These are phyloP conservation scores for Hypoxylon lienhwacheense DNA, from an alignment of 495 filamentous ascomycete species.

Conservation along the genomic window DNA sequence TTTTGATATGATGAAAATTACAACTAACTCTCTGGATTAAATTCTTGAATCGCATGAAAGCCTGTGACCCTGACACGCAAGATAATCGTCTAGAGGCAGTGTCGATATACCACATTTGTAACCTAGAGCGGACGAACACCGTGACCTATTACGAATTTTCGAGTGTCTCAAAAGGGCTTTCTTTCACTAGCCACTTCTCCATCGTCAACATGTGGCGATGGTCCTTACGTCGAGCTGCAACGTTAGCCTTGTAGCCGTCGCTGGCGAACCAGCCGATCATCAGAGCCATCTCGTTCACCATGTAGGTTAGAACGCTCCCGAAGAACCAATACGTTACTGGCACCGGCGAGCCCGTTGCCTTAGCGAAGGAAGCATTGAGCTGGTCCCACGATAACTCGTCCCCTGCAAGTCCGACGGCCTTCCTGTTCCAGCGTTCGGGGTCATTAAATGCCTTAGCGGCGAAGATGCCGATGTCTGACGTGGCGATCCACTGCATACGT, in stretches of 20 bases:
- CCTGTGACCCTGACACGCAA: too few species aligned
- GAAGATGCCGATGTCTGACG: conserved; percentile 65
- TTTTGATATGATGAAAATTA: too few species aligned
- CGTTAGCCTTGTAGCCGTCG: conserved; percentile 49
- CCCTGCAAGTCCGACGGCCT: conserved; percentile 48
- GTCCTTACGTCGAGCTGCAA: conserved; percentile 42
- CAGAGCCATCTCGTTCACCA: conserved; percentile 44
- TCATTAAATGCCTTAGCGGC: conserved; percentile 59
- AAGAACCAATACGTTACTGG: conserved; percentile 45
- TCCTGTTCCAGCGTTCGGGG: conserved; percentile 42
- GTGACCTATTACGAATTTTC: conserved; percentile 1
- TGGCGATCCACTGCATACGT: conserved; percentile 59
- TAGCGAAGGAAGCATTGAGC: conserved; percentile 42
- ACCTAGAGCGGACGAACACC: not conserved
- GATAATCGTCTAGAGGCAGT: too few species aligned
- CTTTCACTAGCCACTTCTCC: conserved; percentile 44
- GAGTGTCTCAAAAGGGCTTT: conserved; percentile 43
- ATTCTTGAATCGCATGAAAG: not conserved
- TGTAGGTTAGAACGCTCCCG: conserved; percentile 43
- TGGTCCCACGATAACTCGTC: conserved; percentile 50
- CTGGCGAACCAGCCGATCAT: conserved; percentile 54
- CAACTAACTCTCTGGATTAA: not conserved
- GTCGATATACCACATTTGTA: not conserved
- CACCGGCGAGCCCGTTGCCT: conserved; percentile 43
- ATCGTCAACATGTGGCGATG: conserved; percentile 47